Evolutionary conservation across 805 yeast species (phyloP), one percentile per base, ranked within the genome.

Genomic region (Candida krabiensis): DNA sequence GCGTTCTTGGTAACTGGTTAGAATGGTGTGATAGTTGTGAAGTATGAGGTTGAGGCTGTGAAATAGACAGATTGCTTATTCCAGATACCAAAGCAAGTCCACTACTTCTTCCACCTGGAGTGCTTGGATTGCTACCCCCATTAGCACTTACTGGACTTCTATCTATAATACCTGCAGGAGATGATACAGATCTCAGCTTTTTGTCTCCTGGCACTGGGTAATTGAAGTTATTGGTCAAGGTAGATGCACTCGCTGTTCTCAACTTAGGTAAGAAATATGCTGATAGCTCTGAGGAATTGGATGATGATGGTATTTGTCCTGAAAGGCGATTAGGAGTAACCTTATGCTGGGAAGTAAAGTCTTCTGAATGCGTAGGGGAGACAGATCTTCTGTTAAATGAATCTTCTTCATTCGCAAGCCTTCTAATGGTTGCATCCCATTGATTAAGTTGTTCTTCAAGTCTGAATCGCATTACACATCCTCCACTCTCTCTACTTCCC

Each of bases 401-500:
- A 30, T 60, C 63, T 14, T 57, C 43, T 16, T 50, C 59, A 3
- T 49, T 38, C 3, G 64, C 73, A 37, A 79, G 60, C 32, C 59
- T 63, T 42, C 80, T 73, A 45, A 85, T 69, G 44, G 88, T 76
- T 2, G 67, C 58, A 41, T 78, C 87, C 98, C 98, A 93, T 59
- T 83, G 91, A 41, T 73, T 75, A 47, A 95, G 71, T 13, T 73
- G 71, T 59, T 93, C 98, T 53, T 90, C 97, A 35, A 83, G 83
- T 44, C 83, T 75, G 62, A 88, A 88, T 40, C 86, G 75, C 56
- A 93, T 72, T 13, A 88, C 77, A 51, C 93, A 89, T 14, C 86
- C 79, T 11, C 96, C 96, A 19, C 86, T 80, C 48, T 90, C 97
- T 52, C 79, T 81, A 36, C 83, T 79, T 7, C 96, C 93, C n/a